Conservation (phyloP, 768 basidiomycete genomes). For the Scleroderma citrinum region DNA sequence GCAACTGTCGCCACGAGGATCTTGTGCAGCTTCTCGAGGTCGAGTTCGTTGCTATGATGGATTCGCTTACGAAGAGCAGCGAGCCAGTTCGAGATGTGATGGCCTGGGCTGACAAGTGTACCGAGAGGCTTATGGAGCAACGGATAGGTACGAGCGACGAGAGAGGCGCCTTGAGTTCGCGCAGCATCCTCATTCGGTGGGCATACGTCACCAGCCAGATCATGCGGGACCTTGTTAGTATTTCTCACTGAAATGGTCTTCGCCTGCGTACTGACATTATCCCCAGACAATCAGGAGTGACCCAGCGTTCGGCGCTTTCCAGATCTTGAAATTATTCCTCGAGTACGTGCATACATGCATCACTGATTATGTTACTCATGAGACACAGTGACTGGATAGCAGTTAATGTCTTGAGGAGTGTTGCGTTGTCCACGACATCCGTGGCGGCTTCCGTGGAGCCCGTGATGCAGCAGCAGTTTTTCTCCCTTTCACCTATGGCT, state of each 20-base stretch:
- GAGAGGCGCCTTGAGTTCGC: slow-evolving; percentile 74
- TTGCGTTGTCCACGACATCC: slow-evolving; percentile 85
- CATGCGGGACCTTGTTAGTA: slow-evolving; percentile 80
- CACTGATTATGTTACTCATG: slow-evolving; percentile 14
- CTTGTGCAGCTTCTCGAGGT: slow-evolving; percentile 80
- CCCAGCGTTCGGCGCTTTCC: slow-evolving; percentile 89
- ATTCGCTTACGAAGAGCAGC: slow-evolving; percentile 59
- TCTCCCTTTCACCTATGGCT: slow-evolving; percentile 82
- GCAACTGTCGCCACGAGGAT: slow-evolving; percentile 89
- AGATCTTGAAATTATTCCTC: slow-evolving; percentile 85
- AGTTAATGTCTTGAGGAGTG: slow-evolving; percentile 79
- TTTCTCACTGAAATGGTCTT: background rate
- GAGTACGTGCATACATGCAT: slow-evolving; percentile 50
- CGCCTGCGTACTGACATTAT: slow-evolving; percentile 2
- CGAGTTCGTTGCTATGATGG: slow-evolving; percentile 75
- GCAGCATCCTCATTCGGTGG: slow-evolving; percentile 86
- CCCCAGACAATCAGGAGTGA: slow-evolving; percentile 83
- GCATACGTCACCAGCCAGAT: slow-evolving; percentile 91
- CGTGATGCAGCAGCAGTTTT: slow-evolving; percentile 87
- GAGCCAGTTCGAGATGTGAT: slow-evolving; percentile 86
- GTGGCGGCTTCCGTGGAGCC: slow-evolving; percentile 90
- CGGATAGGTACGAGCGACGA: slow-evolving; percentile 61
- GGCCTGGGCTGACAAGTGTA: slow-evolving; percentile 89
- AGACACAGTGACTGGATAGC: slow-evolving; percentile 82
- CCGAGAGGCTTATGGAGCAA: slow-evolving; percentile 75